Evolutionary conservation across 441 rosid genomes (phyloP).

Genomic region (Melastoma candidum): DNA sequence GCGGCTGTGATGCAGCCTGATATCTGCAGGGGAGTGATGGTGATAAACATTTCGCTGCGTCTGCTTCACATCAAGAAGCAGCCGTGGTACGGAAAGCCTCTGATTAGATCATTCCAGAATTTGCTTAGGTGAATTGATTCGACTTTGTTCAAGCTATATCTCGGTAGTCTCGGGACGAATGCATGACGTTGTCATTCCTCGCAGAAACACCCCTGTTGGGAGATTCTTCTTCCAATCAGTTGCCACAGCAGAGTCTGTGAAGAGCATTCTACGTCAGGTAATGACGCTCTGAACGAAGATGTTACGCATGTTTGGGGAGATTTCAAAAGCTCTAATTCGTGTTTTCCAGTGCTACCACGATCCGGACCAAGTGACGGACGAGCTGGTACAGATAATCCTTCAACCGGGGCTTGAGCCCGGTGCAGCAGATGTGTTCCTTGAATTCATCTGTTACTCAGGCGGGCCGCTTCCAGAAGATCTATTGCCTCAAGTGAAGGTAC

Average conservation of each 20-base stretch:
- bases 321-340: slow-evolving; percentile 1
- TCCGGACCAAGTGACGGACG: slow-evolving; percentile 76
- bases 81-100: slow-evolving; percentile 68
- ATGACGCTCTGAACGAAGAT: neutral
- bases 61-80: slow-evolving; percentile 91
- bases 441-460: slow-evolving; percentile 79
- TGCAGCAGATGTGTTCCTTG: slow-evolving; percentile 79
- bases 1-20: slow-evolving; percentile 67
- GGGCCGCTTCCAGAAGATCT: slow-evolving; percentile 94
- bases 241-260: slow-evolving; percentile 59
- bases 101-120: slow-evolving; percentile 68
- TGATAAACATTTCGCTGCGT: slow-evolving; percentile 72
- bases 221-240: slow-evolving; percentile 48
- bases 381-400: slow-evolving; percentile 63
- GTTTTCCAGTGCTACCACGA: slow-evolving; percentile 68
- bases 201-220: slow-evolving; percentile 72
- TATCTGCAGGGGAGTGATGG: slow-evolving; percentile 56
- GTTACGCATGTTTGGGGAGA: neutral
- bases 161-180: slow-evolving; percentile 6
- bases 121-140: slow-evolving; percentile 48
- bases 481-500: slow-evolving; percentile 58
- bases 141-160: slow-evolving; percentile 4
- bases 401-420: slow-evolving; percentile 87
- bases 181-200: neutral
- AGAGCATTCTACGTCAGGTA: slow-evolving; percentile 72